Conservation (phyloP, 352 stramenopile species). For the Pythium brachiatum region DNA sequence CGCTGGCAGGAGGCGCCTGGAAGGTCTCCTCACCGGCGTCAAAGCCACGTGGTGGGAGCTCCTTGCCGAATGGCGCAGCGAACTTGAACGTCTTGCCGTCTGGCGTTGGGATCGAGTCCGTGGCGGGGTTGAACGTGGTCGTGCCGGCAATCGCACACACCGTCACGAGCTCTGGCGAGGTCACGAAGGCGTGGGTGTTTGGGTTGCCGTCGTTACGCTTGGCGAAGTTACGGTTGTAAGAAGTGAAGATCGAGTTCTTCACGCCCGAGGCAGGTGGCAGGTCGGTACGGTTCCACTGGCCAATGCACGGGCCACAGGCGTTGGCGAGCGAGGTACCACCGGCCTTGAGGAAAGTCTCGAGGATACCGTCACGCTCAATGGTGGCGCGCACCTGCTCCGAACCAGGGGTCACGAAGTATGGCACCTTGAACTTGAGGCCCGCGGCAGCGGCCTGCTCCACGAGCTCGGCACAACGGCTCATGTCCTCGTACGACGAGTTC, state of each 20-base stretch:
- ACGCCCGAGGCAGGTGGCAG: slow-evolving; percentile 79
- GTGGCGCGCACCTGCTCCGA: slow-evolving; percentile 93
- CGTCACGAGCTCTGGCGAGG: slow-evolving; percentile 90
- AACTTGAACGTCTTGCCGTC: slow-evolving; percentile 92
- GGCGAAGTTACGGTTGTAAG: slow-evolving; percentile 95
- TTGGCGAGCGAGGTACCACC: slow-evolving; percentile 90
- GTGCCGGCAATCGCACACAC: slow-evolving; percentile 86
- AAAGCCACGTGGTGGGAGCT: slow-evolving; percentile 88
- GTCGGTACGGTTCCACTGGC: slow-evolving; percentile 92
- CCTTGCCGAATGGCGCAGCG: slow-evolving; percentile 87
- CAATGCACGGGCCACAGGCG: slow-evolving; percentile 93
- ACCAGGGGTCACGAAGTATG: slow-evolving; percentile 91
- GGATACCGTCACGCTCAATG: slow-evolving; percentile 89
- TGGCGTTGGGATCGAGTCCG: slow-evolving; percentile 85
- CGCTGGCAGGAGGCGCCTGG: slow-evolving; percentile 77
- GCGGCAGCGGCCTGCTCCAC: slow-evolving; percentile 79
- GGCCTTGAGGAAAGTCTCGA: slow-evolving; percentile 87
- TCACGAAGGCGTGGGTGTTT: slow-evolving; percentile 92
- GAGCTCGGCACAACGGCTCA: slow-evolving; percentile 89
- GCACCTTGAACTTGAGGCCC: slow-evolving; percentile 90
- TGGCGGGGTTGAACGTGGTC: slow-evolving; percentile 90
- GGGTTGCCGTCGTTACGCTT: slow-evolving; percentile 94
- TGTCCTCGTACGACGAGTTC: slow-evolving; percentile 94
- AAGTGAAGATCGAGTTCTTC: slow-evolving; percentile 95
- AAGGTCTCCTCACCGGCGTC: slow-evolving; percentile 92